phyloP scores from a whole-genome alignment of 345 rosid species.

The Draba incana region DNA sequence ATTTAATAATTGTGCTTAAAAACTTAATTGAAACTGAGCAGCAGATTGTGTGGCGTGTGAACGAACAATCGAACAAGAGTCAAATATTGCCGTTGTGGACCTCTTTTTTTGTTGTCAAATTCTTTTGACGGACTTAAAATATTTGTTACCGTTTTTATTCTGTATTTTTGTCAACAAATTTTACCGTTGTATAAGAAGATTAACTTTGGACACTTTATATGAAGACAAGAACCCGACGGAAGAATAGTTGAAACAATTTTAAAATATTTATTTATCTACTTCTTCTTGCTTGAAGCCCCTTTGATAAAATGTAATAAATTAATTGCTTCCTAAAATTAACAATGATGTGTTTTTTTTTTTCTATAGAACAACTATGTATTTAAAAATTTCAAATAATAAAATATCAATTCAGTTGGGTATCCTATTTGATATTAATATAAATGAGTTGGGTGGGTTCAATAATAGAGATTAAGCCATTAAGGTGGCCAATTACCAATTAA shows the following conservation, averaged over 20 bases:
- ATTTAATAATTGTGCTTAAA: background rate
- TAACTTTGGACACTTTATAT: conserved; percentile 18
- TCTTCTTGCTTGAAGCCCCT: background rate
- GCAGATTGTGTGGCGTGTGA: conserved; percentile 31
- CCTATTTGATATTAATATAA: background rate
- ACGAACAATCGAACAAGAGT: conserved; percentile 20
- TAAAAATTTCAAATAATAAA: background rate
- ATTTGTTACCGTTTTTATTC: no score
- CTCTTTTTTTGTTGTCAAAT: conserved; percentile 12
- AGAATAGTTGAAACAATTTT: background rate
- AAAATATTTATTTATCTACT: background rate
- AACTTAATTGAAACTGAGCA: background rate
- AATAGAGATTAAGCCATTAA: conserved; percentile 28
- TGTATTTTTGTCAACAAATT: background rate
- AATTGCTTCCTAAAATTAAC: background rate
- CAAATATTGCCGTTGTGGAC: conserved; percentile 43
- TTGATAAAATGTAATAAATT: background rate
- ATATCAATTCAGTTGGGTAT: background rate
- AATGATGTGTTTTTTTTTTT: background rate
- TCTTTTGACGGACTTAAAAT: conserved; percentile 27
- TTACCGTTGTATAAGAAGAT: conserved; percentile 26
- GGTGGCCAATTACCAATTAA: conserved; percentile 30
- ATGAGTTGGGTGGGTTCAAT: conserved; percentile 28
- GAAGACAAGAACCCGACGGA: conserved; percentile 16
- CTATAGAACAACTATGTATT: background rate